These are phyloP conservation scores for Hygrocybe punicea DNA, from an alignment of 768 basidiomycete species.

Conservation along the genomic window DNA sequence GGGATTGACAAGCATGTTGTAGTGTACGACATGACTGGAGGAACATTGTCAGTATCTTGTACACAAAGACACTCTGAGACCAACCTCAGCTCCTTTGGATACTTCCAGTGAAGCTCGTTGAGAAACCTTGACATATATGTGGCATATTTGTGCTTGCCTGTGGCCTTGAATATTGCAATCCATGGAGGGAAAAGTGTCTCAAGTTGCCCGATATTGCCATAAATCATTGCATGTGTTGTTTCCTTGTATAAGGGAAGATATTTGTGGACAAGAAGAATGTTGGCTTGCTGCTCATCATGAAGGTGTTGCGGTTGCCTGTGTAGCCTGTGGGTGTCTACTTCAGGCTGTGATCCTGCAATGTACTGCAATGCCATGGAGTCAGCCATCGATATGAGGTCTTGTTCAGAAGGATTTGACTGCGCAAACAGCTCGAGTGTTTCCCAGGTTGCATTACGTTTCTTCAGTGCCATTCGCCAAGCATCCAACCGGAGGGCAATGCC, in stretches of 20 bases:
- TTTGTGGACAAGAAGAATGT: conserved; percentile 29
- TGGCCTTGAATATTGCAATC: too few species aligned
- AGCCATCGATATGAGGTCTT: conserved; percentile 27
- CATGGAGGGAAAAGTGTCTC: conserved; percentile 25
- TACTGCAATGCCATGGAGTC: conserved; percentile 17
- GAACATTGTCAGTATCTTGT: neutral
- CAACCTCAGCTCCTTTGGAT: conserved; percentile 14
- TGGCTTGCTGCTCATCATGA: conserved; percentile 35
- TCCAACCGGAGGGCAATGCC: conserved; percentile 27
- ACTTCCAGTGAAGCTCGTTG: conserved; percentile 23
- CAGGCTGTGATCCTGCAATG: conserved; percentile 9
- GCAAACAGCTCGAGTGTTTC: conserved; percentile 30
- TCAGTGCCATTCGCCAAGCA: neutral
- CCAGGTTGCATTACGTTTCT: conserved; percentile 25
- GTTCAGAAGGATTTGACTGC: conserved; percentile 24
- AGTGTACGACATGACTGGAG: conserved; percentile 18
- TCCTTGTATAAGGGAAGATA: conserved; percentile 43
- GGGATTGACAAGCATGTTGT: conserved; percentile 40
- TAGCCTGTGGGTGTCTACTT: neutral
- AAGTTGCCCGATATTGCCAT: conserved; percentile 30
- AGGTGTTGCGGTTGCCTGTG: conserved; percentile 6
- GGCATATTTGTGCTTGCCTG: conserved; percentile 41
- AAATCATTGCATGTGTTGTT: conserved; percentile 31
- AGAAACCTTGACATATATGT: conserved; percentile 27
- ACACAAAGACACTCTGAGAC: conserved; percentile 8